phyloP scores from a whole-genome alignment of 2,329 filamentous ascomycete genomes.

The Fusarium sp. region DNA sequence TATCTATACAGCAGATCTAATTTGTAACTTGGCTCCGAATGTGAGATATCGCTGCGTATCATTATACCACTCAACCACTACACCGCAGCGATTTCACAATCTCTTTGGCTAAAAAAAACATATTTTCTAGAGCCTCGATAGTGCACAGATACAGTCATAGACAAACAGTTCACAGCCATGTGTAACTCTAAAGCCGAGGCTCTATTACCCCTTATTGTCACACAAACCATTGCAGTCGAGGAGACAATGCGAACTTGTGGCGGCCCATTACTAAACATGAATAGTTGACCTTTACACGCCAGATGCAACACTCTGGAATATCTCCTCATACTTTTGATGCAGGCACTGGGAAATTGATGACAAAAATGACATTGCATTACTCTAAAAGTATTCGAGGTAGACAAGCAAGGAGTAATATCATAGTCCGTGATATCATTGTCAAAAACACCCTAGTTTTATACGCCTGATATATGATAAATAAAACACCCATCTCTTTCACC shows the following conservation, averaged over 20 bases:
- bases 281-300: background rate
- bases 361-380: background rate
- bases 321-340: background rate
- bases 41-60: background rate
- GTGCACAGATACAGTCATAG: background rate
- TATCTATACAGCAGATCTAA: too few relatives aligned
- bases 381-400: background rate
- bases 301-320: background rate
- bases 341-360: background rate
- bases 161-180: slow-evolving; percentile 11
- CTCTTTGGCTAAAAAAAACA: background rate
- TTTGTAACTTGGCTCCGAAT: too few relatives aligned
- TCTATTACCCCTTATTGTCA: slow-evolving; percentile 12
- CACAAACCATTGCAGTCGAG: slow-evolving; percentile 2
- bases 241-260: background rate
- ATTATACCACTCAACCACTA: background rate
- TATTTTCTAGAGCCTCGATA: background rate
- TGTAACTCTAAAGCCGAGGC: slow-evolving; percentile 21
- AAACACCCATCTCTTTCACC: slow-evolving; percentile 14
- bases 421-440: slow-evolving; percentile 43
- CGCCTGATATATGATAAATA: slow-evolving; percentile 42
- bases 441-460: slow-evolving; percentile 44
- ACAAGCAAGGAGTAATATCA: slow-evolving; percentile 22
- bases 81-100: background rate
- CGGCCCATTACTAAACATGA: background rate